Conservation (phyloP, 2,329 filamentous ascomycete genomes). For the Chalaropsis thielavioides region DNA sequence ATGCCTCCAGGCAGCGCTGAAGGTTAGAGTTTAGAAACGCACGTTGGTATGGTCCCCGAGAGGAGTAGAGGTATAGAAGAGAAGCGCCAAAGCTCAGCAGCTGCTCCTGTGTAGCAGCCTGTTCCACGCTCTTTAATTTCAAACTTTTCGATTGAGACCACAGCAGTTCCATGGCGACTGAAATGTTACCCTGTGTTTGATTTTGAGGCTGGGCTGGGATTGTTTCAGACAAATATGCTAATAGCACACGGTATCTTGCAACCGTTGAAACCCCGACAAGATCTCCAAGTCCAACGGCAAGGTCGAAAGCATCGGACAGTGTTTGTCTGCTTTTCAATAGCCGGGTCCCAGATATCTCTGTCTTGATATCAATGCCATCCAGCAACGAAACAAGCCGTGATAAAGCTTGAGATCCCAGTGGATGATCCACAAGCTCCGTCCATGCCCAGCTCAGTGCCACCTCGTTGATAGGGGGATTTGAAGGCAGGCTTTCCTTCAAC, state of each 20-base stretch:
- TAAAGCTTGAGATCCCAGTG: slow-evolving; percentile 22
- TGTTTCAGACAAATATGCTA: slow-evolving; percentile 47
- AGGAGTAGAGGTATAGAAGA: slow-evolving; percentile 51
- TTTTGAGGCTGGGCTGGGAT: slow-evolving; percentile 32
- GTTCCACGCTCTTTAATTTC: slow-evolving; percentile 24
- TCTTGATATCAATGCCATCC: slow-evolving; percentile 21
- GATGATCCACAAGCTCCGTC: slow-evolving; percentile 39
- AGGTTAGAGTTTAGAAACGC: slow-evolving; percentile 49
- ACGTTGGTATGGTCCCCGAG: slow-evolving; percentile 48
- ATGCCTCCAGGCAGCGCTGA: slow-evolving; percentile 42
- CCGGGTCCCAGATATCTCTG: slow-evolving; percentile 24
- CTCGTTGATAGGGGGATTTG: slow-evolving; percentile 9
- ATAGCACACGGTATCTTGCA: slow-evolving; percentile 48
- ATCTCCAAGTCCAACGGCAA: slow-evolving; percentile 38
- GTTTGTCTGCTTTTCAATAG: slow-evolving; percentile 40
- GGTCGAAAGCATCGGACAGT: slow-evolving; percentile 40
- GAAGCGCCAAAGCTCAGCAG: slow-evolving; percentile 54
- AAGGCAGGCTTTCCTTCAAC: background rate
- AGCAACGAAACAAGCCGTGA: slow-evolving; percentile 29
- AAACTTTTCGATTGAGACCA: slow-evolving; percentile 32
- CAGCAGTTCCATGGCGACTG: slow-evolving; percentile 32
- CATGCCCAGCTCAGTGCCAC: slow-evolving; percentile 42
- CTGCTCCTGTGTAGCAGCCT: slow-evolving; percentile 38
- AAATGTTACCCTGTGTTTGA: slow-evolving; percentile 39
- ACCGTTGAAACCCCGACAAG: slow-evolving; percentile 36